Evolutionary conservation across 176 grass and related monocot species (phyloP), one percentile per base, ranked within the genome.

Genomic region (Triticum turgidum): DNA sequence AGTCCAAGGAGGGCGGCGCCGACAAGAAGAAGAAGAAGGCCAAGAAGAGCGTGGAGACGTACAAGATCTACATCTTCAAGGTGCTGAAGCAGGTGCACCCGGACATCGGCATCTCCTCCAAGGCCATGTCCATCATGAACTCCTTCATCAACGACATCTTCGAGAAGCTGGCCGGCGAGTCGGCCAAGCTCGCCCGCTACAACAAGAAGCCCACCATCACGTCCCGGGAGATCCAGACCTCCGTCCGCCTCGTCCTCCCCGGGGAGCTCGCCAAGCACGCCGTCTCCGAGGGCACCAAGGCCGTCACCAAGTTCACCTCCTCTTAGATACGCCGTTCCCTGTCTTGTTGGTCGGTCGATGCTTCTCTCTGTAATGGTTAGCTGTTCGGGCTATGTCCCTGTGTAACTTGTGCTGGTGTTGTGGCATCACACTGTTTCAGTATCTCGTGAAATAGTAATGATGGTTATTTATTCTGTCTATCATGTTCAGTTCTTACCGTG

Each of bases 41-140:
- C 17, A 90, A 90, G 88, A 90, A 90, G 74, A 87, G 80, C 74
- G 89, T 90, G 1, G 95, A 98, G 91, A 95, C 93, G 0, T 98
- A 98, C 68, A 98, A 98, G 89, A 95, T 98, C 77, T 98, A 98
- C 87, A 98, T 95, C 80, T 98, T 98, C 76, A 95, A 98, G 89
- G 95, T 98, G 21, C 89, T 98, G 2, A 98, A 98, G 87, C 93
- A 98, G 89, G 95, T 98, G 47, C 91, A 98, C 77, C 91, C 93
- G 0, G 91, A 98, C 93, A 93, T 98, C 45, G 95, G 87, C 35
- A 90, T 98, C 89, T 95, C 93, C n/a, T 93, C 91, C 91, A 98
- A 98, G 91, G 95, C 93, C 83, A 98, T 98, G 95, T 87, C 88
- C 80, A 97, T 95, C 85, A 97, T 97, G 95, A 97, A 97, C 82